Conservation (phyloP, 495 filamentous ascomycete genomes). For the Aspergillus bridgeri region DNA sequence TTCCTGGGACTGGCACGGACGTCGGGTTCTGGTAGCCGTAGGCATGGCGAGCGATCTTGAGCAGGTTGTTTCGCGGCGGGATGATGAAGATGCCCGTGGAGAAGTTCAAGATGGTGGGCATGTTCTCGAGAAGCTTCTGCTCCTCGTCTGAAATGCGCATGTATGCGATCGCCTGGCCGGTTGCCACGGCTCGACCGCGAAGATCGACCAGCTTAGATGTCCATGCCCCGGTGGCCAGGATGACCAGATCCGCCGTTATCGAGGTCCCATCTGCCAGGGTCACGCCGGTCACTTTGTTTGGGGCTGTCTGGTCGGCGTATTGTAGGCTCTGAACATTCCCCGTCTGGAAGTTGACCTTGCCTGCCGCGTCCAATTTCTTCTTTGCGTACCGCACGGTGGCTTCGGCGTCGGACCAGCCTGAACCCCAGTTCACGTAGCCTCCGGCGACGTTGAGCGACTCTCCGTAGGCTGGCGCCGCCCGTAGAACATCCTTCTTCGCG, state of each 20-base stretch:
- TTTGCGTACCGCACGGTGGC: conserved; percentile 67
- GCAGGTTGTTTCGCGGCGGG: conserved; percentile 63
- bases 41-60: conserved; percentile 81
- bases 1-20: conserved; percentile 37
- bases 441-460: conserved; percentile 49
- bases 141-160: conserved; percentile 66
- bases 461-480: conserved; percentile 42
- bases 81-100: conserved; percentile 79
- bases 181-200: conserved; percentile 68
- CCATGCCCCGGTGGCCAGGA: conserved; percentile 88
- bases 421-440: conserved; percentile 78
- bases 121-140: conserved; percentile 54
- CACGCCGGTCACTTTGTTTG: conserved; percentile 49
- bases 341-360: conserved; percentile 59
- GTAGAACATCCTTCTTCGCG: conserved; percentile 35
- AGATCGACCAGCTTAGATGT: conserved; percentile 72
- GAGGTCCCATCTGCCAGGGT: conserved; percentile 47
- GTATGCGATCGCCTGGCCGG: conserved; percentile 79
- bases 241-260: conserved; percentile 65
- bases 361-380: conserved; percentile 54
- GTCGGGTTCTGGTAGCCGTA: conserved; percentile 77
- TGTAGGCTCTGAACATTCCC: conserved; percentile 60
- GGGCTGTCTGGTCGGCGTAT: conserved; percentile 16
- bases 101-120: conserved; percentile 78
- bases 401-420: conserved; percentile 85